phyloP scores from a whole-genome alignment of 2,329 filamentous ascomycete genomes.

The Fusarium udum region DNA sequence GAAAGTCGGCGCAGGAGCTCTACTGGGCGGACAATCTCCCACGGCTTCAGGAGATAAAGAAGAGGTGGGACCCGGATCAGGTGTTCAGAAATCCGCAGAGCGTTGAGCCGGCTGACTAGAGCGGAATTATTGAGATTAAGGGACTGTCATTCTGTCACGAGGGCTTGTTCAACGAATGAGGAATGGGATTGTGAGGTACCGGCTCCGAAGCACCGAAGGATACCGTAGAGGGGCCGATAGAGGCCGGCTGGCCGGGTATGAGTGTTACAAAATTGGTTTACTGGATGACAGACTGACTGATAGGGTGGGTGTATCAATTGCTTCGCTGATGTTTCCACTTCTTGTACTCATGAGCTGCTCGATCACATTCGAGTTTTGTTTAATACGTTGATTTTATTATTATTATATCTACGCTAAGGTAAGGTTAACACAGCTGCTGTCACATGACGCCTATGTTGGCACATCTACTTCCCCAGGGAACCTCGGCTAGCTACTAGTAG shows the following conservation, averaged over 20 bases:
- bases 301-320: not conserved
- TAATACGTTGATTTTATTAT: not conserved
- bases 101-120: conserved; percentile 51
- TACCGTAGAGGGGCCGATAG: conserved; percentile 23
- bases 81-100: conserved; percentile 54
- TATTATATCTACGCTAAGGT: not conserved
- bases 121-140: not conserved
- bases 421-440: not conserved
- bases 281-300: not conserved
- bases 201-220: conserved; percentile 18
- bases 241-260: conserved; percentile 17
- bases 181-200: not conserved
- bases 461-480: not conserved
- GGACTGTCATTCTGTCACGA: conserved; percentile 3
- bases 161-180: not conserved
- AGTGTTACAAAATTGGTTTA: not conserved
- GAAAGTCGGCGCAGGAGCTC: conserved; percentile 47
- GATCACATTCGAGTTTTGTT: not conserved
- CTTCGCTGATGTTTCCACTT: not conserved
- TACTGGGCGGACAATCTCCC: conserved; percentile 52
- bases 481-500: not conserved
- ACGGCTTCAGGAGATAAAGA: conserved; percentile 49
- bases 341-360: not conserved
- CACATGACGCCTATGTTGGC: not conserved
- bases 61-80: conserved; percentile 48